These are phyloP conservation scores for Kernera saxatilis DNA, from an alignment of 345 rosid species.

Conservation along the genomic window DNA sequence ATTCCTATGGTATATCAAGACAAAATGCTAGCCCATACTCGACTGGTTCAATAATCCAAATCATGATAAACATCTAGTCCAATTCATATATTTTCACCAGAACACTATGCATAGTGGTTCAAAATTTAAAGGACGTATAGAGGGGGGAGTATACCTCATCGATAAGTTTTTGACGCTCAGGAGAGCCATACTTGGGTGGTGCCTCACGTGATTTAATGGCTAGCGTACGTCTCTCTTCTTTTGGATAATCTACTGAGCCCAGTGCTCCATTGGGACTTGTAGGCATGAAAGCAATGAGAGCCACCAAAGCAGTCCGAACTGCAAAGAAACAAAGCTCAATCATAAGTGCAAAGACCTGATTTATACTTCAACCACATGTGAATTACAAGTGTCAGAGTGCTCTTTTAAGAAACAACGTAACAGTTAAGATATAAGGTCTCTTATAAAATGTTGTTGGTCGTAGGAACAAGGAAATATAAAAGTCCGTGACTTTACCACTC, in stretches of 20 bases:
- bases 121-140: not conserved
- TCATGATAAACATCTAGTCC: not conserved
- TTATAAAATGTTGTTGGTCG: not conserved
- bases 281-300: conserved; percentile 97
- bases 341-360: not conserved
- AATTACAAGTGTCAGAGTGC: not conserved
- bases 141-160: conserved; percentile 53
- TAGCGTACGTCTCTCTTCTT: conserved; percentile 76
- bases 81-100: not conserved
- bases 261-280: conserved; percentile 88
- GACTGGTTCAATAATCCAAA: not conserved
- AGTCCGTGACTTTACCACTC: conserved; percentile 55
- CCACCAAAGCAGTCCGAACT: conserved; percentile 94
- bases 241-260: conserved; percentile 88
- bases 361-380: not conserved
- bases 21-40: not conserved
- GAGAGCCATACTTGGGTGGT: conserved; percentile 66
- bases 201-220: conserved; percentile 87
- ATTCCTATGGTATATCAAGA: not conserved
- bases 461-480: not conserved
- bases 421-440: not conserved
- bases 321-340: conserved; percentile 29
- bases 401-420: not conserved
- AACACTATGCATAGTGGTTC: not conserved
- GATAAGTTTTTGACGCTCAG: conserved; percentile 83